Base-by-base conservation (phyloP, 2,329 filamentous ascomycete species). In the Penicillium aurantiogriseum region DNA sequence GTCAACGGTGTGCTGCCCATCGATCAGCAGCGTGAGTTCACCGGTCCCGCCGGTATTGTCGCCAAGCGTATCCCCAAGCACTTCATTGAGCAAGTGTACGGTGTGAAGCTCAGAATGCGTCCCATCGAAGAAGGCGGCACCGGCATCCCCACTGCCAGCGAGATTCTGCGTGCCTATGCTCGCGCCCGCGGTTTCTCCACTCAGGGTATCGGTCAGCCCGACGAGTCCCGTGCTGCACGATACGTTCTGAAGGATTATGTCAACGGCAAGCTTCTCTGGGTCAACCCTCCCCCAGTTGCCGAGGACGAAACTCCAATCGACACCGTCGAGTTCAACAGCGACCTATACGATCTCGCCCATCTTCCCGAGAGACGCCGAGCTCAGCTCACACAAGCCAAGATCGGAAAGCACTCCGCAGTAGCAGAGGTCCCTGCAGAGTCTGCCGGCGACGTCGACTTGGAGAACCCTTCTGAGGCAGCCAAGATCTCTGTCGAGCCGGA, bases 241-340 rank as follows among this genome's bases (percentile, higher is more conserved):
- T 89, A 91, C 66, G 83, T 99, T 17, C 83, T 99, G 27, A 99
- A 99, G 74, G 94, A 99, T 77, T 99, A 97, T 70, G 94, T 99
- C 66, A 96, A 89, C 72, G 94, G 94, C 61, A 97, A 97, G 77
- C 84, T 99, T 0, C 83, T 97, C 6, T 97, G 89, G 78, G 94
- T 92, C 65, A 88, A 93, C 68, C 92, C 94, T 5, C 94, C 94
- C 0, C 92, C 92, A 0, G 51, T 61, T 3, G 54, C 79, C 2
- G 71, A 72, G 36, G 68, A 67, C 45, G 63, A 71, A 46, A 61
- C 69, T 1, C 65, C 67, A n/a, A 85, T 89, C 39, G 89, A 97
- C 65, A 80, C 85, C 0, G 78, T 79, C 48, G 85, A 88, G 53
- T 99, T 97, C 82, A 99, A 99, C 77, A 80, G 82, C 49, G 92